Base-by-base conservation (phyloP, 495 filamentous ascomycete genomes). In the Friedmanniomyces simplex region DNA sequence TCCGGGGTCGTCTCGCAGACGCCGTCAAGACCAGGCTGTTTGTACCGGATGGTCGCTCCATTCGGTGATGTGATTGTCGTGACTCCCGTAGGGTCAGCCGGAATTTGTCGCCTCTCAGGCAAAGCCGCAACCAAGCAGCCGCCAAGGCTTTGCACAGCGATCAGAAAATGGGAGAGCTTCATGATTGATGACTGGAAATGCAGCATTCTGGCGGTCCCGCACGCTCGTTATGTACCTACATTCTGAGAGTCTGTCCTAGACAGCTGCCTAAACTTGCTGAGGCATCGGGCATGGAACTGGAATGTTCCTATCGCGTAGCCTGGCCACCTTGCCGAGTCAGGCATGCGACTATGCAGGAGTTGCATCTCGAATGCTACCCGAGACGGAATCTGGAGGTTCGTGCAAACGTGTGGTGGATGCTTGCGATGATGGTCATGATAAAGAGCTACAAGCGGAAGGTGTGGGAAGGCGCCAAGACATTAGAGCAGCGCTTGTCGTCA, bases 31-130 rank as follows among this genome's bases (percentile, higher is more conserved):
- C 76, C 76, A 2, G 77, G 77, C 61, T 79, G 69, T 64, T 79
- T 80, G 61, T 77, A 79, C 8, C 76, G 68, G 41, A 81, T 79
- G 10, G 65, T 57, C 58, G 73, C 74, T 53, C 79, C 78, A 50
- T 76, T 77, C 12, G 82, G 78, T 0, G 82, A 81, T 24, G 72
- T 75, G 49, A 84, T 52, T 8, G 49, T 52, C 6, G 30, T 52
- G 2, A 52, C 49, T 18, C 49, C 49, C 3, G 25, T 52, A 37
- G 49, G 49, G 18, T 52, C 49, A 2, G 49, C 49, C 10, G 49
- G 49, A 11, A 52, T 24, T 52, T 37, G 26, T 52, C 49, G 25
- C 18, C 25, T 32, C 49, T 52, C 49, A 18, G 49, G 49, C 16
- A 34, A 22, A 4, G 49, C 49, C 34, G 49, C 24, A 37, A 22